These are phyloP conservation scores for Aspergillus spinulosporus DNA, from an alignment of 2,329 filamentous ascomycete species.

Conservation along the genomic window DNA sequence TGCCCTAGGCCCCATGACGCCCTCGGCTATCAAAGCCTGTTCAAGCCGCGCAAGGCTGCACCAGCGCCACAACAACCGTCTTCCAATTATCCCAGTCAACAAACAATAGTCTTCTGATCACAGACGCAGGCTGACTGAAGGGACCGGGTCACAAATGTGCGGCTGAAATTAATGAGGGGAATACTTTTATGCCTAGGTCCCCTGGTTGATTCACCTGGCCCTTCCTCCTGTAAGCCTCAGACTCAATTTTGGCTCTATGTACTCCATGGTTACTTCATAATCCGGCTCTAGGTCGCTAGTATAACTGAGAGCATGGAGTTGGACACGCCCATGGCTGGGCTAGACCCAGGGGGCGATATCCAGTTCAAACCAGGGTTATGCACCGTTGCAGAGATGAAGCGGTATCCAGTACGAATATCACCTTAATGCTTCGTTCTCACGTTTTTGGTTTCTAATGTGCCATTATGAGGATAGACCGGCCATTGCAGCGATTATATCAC, in stretches of 20 bases:
- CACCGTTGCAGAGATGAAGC: neutral
- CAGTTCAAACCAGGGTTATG: constrained; percentile 8
- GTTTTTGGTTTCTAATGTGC: neutral
- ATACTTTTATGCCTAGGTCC: neutral
- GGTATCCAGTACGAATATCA: neutral
- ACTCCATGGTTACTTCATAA: neutral
- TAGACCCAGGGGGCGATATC: constrained; percentile 2
- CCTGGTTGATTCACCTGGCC: neutral
- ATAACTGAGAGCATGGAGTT: constrained; percentile 5
- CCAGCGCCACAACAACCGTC: neutral
- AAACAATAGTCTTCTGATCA: neutral
- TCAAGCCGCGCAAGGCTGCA: neutral
- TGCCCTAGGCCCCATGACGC: too few relatives aligned
- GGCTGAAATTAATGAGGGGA: neutral
- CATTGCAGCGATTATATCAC: neutral
- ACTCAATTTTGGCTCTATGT: neutral
- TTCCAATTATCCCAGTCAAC: neutral
- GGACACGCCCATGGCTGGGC: constrained; percentile 8
- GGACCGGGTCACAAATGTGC: neutral
- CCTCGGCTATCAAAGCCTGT: neutral
- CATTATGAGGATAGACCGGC: neutral
- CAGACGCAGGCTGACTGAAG: neutral
- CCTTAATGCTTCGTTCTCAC: too few relatives aligned
- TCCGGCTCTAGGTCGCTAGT: neutral
- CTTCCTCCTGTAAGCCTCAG: neutral